Percentiles rank a stretch among this genome's conserved stretches.
These are phyloP conservation scores for Cyberlindnera subsufficiens DNA, from an alignment of 805 yeast species.

Conservation along the genomic window DNA sequence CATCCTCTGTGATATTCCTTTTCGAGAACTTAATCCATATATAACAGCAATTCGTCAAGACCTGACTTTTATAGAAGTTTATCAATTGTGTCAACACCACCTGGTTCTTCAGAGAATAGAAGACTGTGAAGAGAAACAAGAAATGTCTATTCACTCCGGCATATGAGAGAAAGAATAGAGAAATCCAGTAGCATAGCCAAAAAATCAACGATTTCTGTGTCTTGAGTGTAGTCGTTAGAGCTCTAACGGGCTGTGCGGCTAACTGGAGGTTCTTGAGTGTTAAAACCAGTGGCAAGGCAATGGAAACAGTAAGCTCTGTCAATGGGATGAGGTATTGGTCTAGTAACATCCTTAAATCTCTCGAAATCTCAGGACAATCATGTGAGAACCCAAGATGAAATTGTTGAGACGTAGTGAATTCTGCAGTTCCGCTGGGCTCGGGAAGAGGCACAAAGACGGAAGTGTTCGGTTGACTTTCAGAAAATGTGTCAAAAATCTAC, in stretches of 20 bases:
- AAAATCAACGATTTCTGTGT: slow-evolving; percentile 8
- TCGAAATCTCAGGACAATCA: too few species aligned
- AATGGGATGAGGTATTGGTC: slow-evolving; percentile 13
- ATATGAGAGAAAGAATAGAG: slow-evolving; percentile 6
- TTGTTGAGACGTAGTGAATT: too few species aligned
- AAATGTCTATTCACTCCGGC: slow-evolving; percentile 15
- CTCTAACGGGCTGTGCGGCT: not conserved
- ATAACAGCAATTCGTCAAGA: slow-evolving; percentile 4
- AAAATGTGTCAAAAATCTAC: too few species aligned
- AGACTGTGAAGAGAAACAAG: slow-evolving; percentile 8
- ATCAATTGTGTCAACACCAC: slow-evolving; percentile 3
- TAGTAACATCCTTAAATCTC: slow-evolving; percentile 5
- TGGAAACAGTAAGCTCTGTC: slow-evolving; percentile 7
- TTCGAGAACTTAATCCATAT: not conserved
- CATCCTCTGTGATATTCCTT: not conserved
- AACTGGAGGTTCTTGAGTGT: slow-evolving; percentile 18
- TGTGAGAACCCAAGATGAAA: too few species aligned
- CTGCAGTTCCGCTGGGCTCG: too few species aligned
- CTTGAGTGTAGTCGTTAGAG: not conserved
- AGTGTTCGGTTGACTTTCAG: too few species aligned
- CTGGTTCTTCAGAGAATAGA: slow-evolving; percentile 6
- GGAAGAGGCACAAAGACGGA: too few species aligned
- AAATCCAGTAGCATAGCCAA: slow-evolving; percentile 20
- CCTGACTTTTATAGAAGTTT: slow-evolving; percentile 5
- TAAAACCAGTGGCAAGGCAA: slow-evolving; percentile 14